Evolutionary conservation across 768 basidiomycete species (phyloP), one percentile per base, ranked within the genome.

Genomic region (Amylocystis lapponica): DNA sequence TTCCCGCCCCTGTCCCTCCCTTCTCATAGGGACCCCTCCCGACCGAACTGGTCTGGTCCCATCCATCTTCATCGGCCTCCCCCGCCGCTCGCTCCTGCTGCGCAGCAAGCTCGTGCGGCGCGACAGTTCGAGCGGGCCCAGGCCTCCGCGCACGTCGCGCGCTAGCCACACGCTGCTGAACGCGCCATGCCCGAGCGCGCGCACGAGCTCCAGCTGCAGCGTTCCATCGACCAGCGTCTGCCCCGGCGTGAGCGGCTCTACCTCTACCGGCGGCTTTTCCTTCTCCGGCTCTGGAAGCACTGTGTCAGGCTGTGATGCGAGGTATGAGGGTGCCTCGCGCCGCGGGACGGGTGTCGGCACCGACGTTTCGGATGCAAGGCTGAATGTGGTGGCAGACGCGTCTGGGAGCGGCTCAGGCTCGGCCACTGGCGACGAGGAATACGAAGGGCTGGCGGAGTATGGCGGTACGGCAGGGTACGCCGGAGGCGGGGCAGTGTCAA

Each of bases 121-220:
- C 21, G 50, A 47, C 38, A 59, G 54, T 50, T 55, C 64, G 34
- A 60, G 51, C 20, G 50, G 54, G 25, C 49, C 53, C 7, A 63
- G 44, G 2, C 46, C 39, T 1, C 54, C 57, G 4, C 45, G 36
- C 12, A 47, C 37, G 16, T 58, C 55, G 34, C 73, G 69, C 2
- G 83, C 85, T 6, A 86, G 72, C 82, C 85, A 88, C 12, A 90
- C 86, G 36, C 71, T 72, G 36, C 79, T 81, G 60, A 90, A 90
- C 1, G 84, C 76, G 31, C 86, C 86, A 27, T 78, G 74, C 17
- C 86, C 86, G 2, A 90, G 69, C 3, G 69, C 62, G 2, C 67
- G 69, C 23, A 77, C 51, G 7, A 88, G 74, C 17, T 66, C 66
- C 14, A 81, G 65, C 14, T 68, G 42, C 31, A 53, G 39, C 29